A percentile compares a stretch with the other conserved stretches of the same genome.
phyloP scores from a whole-genome alignment of 2,329 filamentous ascomycete genomes.

The Fusarium tuaranense region DNA sequence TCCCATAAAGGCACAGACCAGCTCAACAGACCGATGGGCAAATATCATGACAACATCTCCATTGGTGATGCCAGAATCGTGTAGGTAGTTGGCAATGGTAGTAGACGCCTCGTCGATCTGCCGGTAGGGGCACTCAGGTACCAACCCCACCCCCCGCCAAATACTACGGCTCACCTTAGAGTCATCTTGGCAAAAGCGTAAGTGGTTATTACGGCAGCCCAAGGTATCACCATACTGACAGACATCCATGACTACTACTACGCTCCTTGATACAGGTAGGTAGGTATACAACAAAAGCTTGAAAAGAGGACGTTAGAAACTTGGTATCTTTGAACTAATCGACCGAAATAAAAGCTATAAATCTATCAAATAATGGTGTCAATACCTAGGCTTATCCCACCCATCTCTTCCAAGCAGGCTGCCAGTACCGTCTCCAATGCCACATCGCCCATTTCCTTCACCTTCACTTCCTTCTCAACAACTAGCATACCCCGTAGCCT shows the following conservation, averaged over 20 bases:
- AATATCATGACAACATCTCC: slow-evolving; percentile 96
- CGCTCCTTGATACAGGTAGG: background rate
- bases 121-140: background rate
- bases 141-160: slow-evolving; percentile 1
- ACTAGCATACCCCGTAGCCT: background rate
- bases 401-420: background rate
- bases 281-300: background rate
- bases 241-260: too few relatives aligned
- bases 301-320: background rate
- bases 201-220: background rate
- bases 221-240: too few relatives aligned
- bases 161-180: background rate
- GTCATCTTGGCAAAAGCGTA: background rate
- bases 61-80: slow-evolving; percentile 76
- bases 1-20: slow-evolving; percentile 81
- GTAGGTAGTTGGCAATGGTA: slow-evolving; percentile 81
- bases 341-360: background rate
- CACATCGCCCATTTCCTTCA: background rate
- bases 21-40: slow-evolving; percentile 79
- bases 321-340: background rate
- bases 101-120: slow-evolving; percentile 85
- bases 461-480: background rate
- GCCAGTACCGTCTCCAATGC: background rate
- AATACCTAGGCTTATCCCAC: background rate
- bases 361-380: background rate